Evolutionary conservation across 2,329 filamentous ascomycete genomes (phyloP), one percentile per base, ranked within the genome.

Genomic region (Seiridium unicorne): DNA sequence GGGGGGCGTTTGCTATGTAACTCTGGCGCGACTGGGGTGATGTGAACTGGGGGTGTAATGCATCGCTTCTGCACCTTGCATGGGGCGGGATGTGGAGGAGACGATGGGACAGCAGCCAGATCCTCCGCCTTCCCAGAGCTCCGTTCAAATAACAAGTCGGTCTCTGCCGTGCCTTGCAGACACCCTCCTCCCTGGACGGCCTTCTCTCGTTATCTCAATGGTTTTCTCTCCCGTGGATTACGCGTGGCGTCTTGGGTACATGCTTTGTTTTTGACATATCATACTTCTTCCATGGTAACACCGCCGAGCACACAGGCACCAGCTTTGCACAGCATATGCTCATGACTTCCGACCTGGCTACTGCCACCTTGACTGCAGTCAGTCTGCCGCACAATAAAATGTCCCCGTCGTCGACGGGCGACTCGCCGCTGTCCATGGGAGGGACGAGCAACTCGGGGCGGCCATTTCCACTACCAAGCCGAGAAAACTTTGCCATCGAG

Each of bases 321-420:
- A 7, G 7, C n/a, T 54, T 35, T 13, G 32, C 9, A 18, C 48
- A 36, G 46, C 42, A 26, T n/a, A 8, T 32, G 44, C 51, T 18
- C 36, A 44, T 44, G 38, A 55, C 44, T 58, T 55, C 51, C 18
- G 56, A 31, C 34, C 36, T 51, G n/a, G 64, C 59, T 61, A 64
- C 65, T 54, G 49, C 65, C 58, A 63, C 61, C 44, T 60, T 64
- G 57, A 64, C 68, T 36, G 58, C 59, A 26, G 46, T 65, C 55
- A 65, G 62, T 55, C 61, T 64, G 58, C 68, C 65, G 44, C 62
- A 64, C 55, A 66, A 69, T 68, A 74, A 72, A 70, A 83, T 84
- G 80, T 78, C 81, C 72, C 80, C 81, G 69, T 83, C 81, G 44
- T 83, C 81, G 68, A 82, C 79, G 65, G 79, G 77, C 69, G 81